These are phyloP conservation scores for Arthrinium phaeospermum DNA, from an alignment of 2,329 filamentous ascomycete genomes.

Conservation along the genomic window DNA sequence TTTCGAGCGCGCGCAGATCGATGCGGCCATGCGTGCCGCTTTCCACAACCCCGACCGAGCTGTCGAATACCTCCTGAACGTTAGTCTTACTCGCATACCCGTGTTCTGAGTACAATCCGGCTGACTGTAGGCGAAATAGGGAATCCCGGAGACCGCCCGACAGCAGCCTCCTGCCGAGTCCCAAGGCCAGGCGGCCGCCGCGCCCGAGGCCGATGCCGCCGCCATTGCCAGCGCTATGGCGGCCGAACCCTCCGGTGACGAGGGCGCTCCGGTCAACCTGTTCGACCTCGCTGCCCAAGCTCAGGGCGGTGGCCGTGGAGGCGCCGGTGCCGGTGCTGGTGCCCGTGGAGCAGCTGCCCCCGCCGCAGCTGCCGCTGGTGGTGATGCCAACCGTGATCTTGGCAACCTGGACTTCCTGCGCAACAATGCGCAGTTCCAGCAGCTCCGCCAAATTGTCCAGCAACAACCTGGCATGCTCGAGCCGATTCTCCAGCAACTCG, in stretches of 20 bases:
- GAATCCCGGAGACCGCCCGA: slow-evolving; percentile 85
- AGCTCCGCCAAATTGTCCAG: slow-evolving; percentile 94
- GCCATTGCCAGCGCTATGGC: slow-evolving; percentile 49
- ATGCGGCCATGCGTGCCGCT: slow-evolving; percentile 92
- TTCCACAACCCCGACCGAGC: slow-evolving; percentile 97
- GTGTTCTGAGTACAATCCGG: neutral
- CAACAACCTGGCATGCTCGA: slow-evolving; percentile 98
- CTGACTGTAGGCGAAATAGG: slow-evolving; percentile 55
- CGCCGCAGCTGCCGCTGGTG: slow-evolving; percentile 55
- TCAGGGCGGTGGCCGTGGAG: slow-evolving; percentile 50
- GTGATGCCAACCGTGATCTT: slow-evolving; percentile 47
- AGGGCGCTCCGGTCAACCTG: slow-evolving; percentile 73
- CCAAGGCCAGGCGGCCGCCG: slow-evolving; percentile 26
- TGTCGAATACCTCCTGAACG: slow-evolving; percentile 91
- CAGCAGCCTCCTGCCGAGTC: slow-evolving; percentile 61
- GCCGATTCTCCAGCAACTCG: slow-evolving; percentile 95
- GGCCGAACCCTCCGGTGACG: slow-evolving; percentile 43
- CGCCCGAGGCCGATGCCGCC: slow-evolving; percentile 43
- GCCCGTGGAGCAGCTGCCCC: slow-evolving; percentile 49
- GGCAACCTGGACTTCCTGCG: slow-evolving; percentile 89
- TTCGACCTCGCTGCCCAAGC: slow-evolving; percentile 88
- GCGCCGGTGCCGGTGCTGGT: slow-evolving; percentile 48
- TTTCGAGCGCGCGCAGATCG: slow-evolving; percentile 86
- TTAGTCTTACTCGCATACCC: slow-evolving; percentile 48
- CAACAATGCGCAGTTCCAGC: slow-evolving; percentile 96